These are phyloP conservation scores for Hyaloperonospora brassicae DNA, from an alignment of 352 stramenopile species.

Conservation along the genomic window DNA sequence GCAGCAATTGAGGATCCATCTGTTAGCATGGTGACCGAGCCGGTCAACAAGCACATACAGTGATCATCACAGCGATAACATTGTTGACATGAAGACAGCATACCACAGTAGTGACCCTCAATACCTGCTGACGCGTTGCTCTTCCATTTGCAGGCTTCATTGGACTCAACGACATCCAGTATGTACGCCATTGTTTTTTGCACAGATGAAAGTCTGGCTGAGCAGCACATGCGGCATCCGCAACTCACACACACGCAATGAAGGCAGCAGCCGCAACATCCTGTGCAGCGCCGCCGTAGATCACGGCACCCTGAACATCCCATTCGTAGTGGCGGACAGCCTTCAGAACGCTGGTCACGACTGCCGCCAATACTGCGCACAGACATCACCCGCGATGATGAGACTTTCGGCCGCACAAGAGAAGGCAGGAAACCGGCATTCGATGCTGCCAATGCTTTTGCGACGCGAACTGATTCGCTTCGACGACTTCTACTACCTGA, in stretches of 20 bases:
- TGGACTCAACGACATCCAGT: slow-evolving; percentile 47
- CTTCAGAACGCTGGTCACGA: slow-evolving; percentile 8
- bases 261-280: slow-evolving; percentile 53
- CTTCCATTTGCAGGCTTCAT: slow-evolving; percentile 55
- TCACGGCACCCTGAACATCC: slow-evolving; percentile 59
- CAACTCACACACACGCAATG: slow-evolving; percentile 68
- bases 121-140: slow-evolving; percentile 16
- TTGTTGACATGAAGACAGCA: slow-evolving; percentile 31
- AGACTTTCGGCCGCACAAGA: slow-evolving; percentile 9
- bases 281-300: slow-evolving; percentile 47
- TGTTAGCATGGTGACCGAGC: slow-evolving; percentile 3
- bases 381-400: slow-evolving; percentile 17
- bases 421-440: slow-evolving; percentile 11
- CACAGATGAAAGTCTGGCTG: slow-evolving; percentile 39
- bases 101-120: slow-evolving; percentile 24
- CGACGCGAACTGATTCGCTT: slow-evolving; percentile 24
- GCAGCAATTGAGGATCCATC: slow-evolving; percentile 1
- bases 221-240: slow-evolving; percentile 68
- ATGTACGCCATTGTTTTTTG: slow-evolving; percentile 56
- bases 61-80: slow-evolving; percentile 38
- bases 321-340: slow-evolving; percentile 39
- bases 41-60: slow-evolving; percentile 27
- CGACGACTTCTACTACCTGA: slow-evolving; percentile 15
- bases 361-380: slow-evolving; percentile 15
- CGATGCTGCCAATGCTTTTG: slow-evolving; percentile 23